Evolutionary conservation across 352 stramenopile species (phyloP), one percentile per base, ranked within the genome.

Genomic region (Pythium folliculosum): DNA sequence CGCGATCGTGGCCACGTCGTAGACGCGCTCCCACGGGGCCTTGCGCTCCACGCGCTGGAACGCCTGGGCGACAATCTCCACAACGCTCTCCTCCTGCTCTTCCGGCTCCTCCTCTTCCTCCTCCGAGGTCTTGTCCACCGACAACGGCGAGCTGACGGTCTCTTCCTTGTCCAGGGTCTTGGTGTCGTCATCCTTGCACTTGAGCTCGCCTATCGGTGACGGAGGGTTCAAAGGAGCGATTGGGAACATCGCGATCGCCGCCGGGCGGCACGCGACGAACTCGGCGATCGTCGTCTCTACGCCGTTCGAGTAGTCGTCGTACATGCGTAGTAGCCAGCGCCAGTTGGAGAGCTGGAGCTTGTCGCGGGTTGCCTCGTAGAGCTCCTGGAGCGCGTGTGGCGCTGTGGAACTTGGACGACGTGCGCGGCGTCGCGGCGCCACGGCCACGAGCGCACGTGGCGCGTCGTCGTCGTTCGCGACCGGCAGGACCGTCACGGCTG

Each of bases 1-100:
- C 17, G 21, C 35, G 22, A 60, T 57, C 12, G 7, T 54, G 10
- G 32, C 27, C 8, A 65, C 37, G 56, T 65, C 48, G 22, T 43
- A 70, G n/a, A 65, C 22, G 27, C 13, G 23, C 32, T 62, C 43
- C 62, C 62, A 69, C 52, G 62, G 62, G 7, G 49, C 48, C 32
- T 45, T 38, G 32, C 48, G 48, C 35, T 65, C 48, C 35, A 65
- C 35, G 0, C 21, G 35, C 22, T 35, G 19, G 5, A 32, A 10
- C 7, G 53, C 53, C 3, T 9, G n/a, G 19, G 12, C 30, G 35
- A 59, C 47, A 17, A 13, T 59, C n/a, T 38, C 49, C 21, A 32
- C n/a, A 2, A 5, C 27, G 27, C 5, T 32, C 27, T 6, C 27
- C 27, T 32, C 27, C 16, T 19, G 12, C n/a, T 19, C 47, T 27